Evolutionary conservation across 2,329 filamentous ascomycete species (phyloP), one percentile per base, ranked within the genome.

Genomic region (Alternaria postmessia): DNA sequence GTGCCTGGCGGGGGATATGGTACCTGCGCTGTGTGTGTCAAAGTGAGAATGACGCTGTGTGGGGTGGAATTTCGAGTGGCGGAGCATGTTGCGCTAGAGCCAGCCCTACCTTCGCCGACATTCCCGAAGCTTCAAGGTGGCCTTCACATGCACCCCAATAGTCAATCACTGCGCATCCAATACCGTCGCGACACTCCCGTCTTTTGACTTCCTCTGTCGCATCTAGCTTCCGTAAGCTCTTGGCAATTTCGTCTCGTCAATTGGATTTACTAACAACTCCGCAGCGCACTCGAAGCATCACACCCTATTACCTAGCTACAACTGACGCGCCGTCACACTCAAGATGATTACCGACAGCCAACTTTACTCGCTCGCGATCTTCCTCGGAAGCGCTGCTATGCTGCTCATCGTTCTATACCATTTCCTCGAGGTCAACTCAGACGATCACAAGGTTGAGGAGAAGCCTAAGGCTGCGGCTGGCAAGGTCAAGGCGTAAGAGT

Each of bases 291-390:
- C 56, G 34, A 44, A 34, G 28, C 44, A 6, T n/a, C 32, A 34
- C 24, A 53, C 28, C 55, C 55, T 16, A n/a, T 53, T 51, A 54
- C 61, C 54, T 55, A 67, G 38, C 64, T 54, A 34, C 41, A 49
- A 18, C 46, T 20, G 56, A 68, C 71, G 65, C 73, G 71, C 68
- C 34, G 59, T 74, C 83, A 63, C 51, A 32, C 42, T 71, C 82
- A 91, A 73, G 49, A 99, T 99, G 95, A 98, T 99, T 78, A 91
- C 94, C 78, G 95, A 99, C 88, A 84, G 86, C 79, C 89, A 95
- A 68, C 89, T 99, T 73, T 97, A 98, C 86, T 87, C 87, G 64
- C 88, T 99, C 30, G 94, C 95, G 79, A 89, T 98, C 79, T 94
- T 97, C 79, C 91, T 99, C 61, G 95, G 95, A 82, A 91, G 89